Base-by-base conservation (phyloP, 352 stramenopile genomes). In the Pythium myriotylum region DNA sequence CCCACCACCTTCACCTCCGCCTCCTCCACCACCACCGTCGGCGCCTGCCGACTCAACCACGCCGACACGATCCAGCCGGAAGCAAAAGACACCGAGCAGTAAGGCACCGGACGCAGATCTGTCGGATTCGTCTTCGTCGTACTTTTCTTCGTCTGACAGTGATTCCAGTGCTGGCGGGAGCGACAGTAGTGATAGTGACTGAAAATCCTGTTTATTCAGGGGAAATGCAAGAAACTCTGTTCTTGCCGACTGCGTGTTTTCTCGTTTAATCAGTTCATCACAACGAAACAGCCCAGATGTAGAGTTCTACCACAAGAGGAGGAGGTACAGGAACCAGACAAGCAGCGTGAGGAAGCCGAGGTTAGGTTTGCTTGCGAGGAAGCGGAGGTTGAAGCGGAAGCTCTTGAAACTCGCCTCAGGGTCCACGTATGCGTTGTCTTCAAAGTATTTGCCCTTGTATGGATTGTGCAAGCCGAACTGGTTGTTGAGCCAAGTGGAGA, bases 361-460 rank as follows among this genome's bases (percentile, higher is more conserved):
- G 71, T 95, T 95, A n/a, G 84, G 69, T 59, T 90, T 94, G 74
- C 79, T 92, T 27, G 86, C 86, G 40, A 95, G 74, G 65, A 93
- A 95, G 63, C 86, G 86, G 49, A 95, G 77, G 70, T 95, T 92
- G 70, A 94, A 91, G 24, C 83, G 84, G 66, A 95, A 95, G 8
- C 42, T 35, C 4, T 58, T 61, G 50, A 68, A 70, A 16, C 42
- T 66, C 16, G 52, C 50, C 9, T 51, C 48, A 24, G 82, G 68
- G 47, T 91, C 79, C 39, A 93, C 77, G 40, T 83, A 62, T 14
- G 90, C 27, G 46, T 94, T 94, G 69, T 92, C 81, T 33, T 91
- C 77, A 19, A 94, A 79, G 19, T 70, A 70, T 47, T 84, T 84
- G 55, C 83, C 80, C 24, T 79, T 60, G 63, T 92, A 94, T 43